Evolutionary conservation across 2,329 filamentous ascomycete species (phyloP), one percentile per base, ranked within the genome.

Genomic region (Coniochaeta hoffmannii): DNA sequence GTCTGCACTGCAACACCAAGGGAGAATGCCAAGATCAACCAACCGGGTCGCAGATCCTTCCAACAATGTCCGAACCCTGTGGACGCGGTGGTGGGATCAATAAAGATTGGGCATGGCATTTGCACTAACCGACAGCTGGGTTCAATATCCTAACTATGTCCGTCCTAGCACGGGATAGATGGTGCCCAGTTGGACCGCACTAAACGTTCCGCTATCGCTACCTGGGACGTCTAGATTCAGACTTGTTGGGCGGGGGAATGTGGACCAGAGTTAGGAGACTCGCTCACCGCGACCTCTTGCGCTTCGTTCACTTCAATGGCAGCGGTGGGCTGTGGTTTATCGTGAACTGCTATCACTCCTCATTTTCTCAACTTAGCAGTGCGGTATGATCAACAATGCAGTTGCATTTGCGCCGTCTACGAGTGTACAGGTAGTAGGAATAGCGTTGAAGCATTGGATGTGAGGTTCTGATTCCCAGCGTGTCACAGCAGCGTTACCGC

Each of bases 21-120:
- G 28, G 24, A 22, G 19, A n/a, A n/a, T 19, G 46, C 38, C 38
- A 44, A 44, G 38, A 44, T 50, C 28, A 10, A 34, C 49, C 49
- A 51, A 51, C 49, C 31, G 31, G 49, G 31, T 51, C 30, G 49
- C 49, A 34, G n/a, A 51, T 26, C 28, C n/a, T 24, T 28, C 5
- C 41, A 46, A 46, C 41, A 46, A 46, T 46, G 19, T 26, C 41
- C 41, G 41, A 46, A 46, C n/a, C n/a, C n/a, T n/a, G n/a, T n/a
- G n/a, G n/a, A n/a, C n/a, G n/a, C n/a, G n/a, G 24, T 46, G 41
- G 41, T 46, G 41, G 41, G 41, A 26, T 46, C 41, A 28, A 15
- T 28, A 28, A 44, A 44, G 5, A 11, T 28, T 46, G 19, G 30
- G 12, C 41, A 17, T 28, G 41, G 41, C 22, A n/a, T n/a, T n/a